Percentiles rank a stretch among this genome's conserved stretches.
Conservation (phyloP, 352 stramenopile genomes). For the Phytophthora chlamydospora region DNA sequence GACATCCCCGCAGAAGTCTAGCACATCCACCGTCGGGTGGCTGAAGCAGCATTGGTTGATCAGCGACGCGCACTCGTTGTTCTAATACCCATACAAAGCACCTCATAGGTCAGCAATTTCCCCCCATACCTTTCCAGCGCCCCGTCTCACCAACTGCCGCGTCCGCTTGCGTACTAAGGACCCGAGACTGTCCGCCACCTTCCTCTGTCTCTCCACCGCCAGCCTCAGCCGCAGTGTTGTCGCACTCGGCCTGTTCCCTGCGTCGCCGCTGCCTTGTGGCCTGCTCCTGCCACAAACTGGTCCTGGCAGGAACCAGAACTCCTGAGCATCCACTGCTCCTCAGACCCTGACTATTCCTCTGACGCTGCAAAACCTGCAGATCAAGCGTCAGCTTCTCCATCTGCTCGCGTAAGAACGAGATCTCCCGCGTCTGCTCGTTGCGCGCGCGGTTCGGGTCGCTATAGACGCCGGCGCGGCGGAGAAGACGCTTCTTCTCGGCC, state of each 20-base stretch:
- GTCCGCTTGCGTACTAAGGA: constrained; percentile 35
- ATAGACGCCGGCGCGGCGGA: constrained; percentile 19
- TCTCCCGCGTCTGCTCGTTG: constrained; percentile 41
- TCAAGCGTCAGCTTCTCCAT: constrained; percentile 43
- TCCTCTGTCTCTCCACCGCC: constrained; percentile 48
- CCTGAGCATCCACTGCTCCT: not conserved
- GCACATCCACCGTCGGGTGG: constrained; percentile 18
- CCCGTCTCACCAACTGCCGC: constrained; percentile 16
- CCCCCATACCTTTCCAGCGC: not conserved
- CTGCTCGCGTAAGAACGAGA: constrained; percentile 42
- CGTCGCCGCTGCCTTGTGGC: constrained; percentile 19
- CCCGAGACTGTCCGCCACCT: constrained; percentile 42
- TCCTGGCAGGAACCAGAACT: not conserved
- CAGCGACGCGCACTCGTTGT: constrained; percentile 27
- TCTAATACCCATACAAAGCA: constrained; percentile 10
- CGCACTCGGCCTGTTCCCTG: constrained; percentile 26
- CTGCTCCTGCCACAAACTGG: constrained; percentile 34
- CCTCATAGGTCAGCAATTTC: not conserved
- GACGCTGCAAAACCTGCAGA: constrained; percentile 28
- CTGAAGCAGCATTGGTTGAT: constrained; percentile 24
- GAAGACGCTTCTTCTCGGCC: constrained; percentile 20
- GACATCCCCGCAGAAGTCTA: constrained; percentile 26
- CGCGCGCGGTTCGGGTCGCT: constrained; percentile 35
- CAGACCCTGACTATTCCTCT: not conserved
- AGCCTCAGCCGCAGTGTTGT: constrained; percentile 42